Conservation (phyloP, 2,329 filamentous ascomycete genomes). For the Xylariaceae sp. region DNA sequence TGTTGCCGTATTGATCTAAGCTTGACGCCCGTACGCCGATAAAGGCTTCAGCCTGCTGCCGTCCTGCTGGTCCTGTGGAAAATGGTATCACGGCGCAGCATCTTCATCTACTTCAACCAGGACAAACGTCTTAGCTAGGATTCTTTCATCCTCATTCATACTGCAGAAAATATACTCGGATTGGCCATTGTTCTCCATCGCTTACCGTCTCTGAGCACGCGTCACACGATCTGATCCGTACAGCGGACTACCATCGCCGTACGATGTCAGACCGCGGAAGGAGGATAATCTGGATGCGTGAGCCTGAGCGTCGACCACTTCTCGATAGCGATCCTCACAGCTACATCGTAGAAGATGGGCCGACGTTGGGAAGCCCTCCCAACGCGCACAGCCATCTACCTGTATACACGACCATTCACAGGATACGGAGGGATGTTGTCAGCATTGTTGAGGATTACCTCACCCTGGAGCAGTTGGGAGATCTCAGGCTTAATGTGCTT, state of each 20-base stretch:
- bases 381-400: slow-evolving; percentile 60
- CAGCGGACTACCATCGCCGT: neutral
- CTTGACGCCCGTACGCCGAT: neutral
- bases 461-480: slow-evolving; percentile 70
- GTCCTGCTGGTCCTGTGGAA: neutral
- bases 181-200: neutral
- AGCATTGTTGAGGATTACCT: slow-evolving; percentile 58
- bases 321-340: slow-evolving; percentile 35
- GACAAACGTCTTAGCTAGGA: neutral
- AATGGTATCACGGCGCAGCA: neutral
- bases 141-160: neutral
- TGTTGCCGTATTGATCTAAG: neutral
- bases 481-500: slow-evolving; percentile 74
- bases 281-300: slow-evolving; percentile 21
- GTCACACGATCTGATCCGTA: neutral
- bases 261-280: slow-evolving; percentile 20
- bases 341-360: slow-evolving; percentile 36
- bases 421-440: slow-evolving; percentile 59
- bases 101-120: slow-evolving; percentile 1
- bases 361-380: slow-evolving; percentile 48
- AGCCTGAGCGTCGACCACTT: slow-evolving; percentile 34
- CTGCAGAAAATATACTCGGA: too few relatives aligned
- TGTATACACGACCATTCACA: slow-evolving; percentile 73
- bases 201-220: neutral
- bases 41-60: neutral